phyloP scores from a whole-genome alignment of 78 protist genomes.

The Speleostelium caveatum region DNA sequence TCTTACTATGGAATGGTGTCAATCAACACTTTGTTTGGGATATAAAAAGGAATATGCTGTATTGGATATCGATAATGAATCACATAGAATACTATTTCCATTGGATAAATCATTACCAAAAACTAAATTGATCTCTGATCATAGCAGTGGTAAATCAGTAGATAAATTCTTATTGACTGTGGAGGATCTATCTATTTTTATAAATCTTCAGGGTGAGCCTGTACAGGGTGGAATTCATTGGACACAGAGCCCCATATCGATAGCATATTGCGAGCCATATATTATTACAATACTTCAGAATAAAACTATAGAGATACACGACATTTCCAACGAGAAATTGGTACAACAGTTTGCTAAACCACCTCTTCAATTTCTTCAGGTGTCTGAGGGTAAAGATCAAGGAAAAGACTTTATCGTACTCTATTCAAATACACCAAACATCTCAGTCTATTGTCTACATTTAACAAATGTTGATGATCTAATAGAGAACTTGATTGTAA shows the following conservation, averaged over 20 bases:
- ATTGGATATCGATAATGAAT: conserved; percentile 40
- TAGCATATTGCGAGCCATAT: conserved; percentile 39
- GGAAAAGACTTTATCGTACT: conserved; percentile 35
- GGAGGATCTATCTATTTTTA: conserved; percentile 16
- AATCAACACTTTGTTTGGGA: conserved; percentile 45
- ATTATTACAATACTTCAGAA: not conserved
- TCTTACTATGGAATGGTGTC: conserved; percentile 51
- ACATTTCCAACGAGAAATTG: not conserved
- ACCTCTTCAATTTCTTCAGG: not conserved
- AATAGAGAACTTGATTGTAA: conserved; percentile 2
- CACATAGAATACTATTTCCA: conserved; percentile 12
- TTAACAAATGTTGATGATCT: conserved; percentile 18
- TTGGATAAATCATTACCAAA: conserved; percentile 29
- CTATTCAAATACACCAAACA: not conserved
- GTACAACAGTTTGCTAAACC: conserved; percentile 9
- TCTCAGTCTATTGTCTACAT: conserved; percentile 38
- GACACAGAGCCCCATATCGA: conserved; percentile 14
- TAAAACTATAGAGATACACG: conserved; percentile 19
- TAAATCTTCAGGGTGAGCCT: conserved; percentile 38
- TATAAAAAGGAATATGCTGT: conserved; percentile 61
- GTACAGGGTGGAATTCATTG: conserved; percentile 27
- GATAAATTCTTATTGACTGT: conserved; percentile 18
- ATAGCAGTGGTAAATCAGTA: too few species aligned
- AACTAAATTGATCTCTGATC: conserved; percentile 21
- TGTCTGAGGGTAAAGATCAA: conserved; percentile 41